Conservation (phyloP, 345 rosid genomes). For the Brassica cretica region DNA sequence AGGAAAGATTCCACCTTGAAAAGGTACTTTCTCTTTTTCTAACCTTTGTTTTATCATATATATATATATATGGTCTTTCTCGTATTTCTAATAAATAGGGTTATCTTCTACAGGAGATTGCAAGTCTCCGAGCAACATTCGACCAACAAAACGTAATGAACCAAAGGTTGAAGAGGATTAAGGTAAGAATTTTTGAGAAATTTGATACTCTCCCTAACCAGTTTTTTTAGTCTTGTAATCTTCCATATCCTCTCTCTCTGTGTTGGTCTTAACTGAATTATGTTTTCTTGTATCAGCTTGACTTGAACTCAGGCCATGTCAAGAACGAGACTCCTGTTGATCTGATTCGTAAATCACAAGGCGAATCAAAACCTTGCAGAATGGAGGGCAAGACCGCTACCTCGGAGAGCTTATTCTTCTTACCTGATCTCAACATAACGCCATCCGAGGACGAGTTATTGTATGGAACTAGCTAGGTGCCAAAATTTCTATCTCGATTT, state of each 20-base stretch:
- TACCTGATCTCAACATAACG: constrained; percentile 77
- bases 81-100: not conserved
- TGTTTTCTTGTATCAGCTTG: constrained; percentile 45
- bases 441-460: constrained; percentile 54
- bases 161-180: constrained; percentile 69
- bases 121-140: constrained; percentile 51
- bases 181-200: constrained; percentile 42
- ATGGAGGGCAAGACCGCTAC: constrained; percentile 14
- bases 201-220: not conserved
- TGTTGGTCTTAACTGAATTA: not conserved
- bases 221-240: not conserved
- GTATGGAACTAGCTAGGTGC: constrained; percentile 44
- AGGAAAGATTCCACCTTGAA: constrained; percentile 57
- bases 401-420: constrained; percentile 39
- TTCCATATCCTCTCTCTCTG: not conserved
- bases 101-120: constrained; percentile 57
- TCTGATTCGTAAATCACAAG: constrained; percentile 7
- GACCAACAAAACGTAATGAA: constrained; percentile 54
- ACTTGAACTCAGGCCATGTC: constrained; percentile 34
- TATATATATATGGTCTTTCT: not conserved
- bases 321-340: constrained; percentile 13
- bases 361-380: constrained; percentile 34
- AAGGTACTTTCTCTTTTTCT: constrained; percentile 42
- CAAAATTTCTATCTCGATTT: not conserved
- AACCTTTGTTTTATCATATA: not conserved